phyloP scores from a whole-genome alignment of 1,284 basidiomycete genomes.

The Phellinidium pouzarii region DNA sequence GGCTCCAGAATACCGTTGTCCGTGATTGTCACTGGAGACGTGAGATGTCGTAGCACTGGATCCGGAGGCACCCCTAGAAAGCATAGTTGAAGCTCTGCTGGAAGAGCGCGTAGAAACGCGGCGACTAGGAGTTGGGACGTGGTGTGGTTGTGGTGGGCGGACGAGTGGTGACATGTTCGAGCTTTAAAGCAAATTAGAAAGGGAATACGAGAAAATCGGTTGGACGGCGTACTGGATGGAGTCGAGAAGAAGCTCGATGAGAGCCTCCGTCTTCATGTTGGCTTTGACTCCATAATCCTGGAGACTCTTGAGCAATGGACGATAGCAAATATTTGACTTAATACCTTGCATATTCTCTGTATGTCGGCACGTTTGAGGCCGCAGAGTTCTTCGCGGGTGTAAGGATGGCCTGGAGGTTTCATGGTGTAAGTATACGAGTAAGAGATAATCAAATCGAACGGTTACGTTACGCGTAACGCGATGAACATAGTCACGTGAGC shows the following conservation, averaged over 20 bases:
- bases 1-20: background rate
- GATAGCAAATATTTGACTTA: conserved; percentile 6
- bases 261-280: conserved; percentile 68
- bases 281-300: conserved; percentile 73
- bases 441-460: background rate
- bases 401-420: conserved; percentile 11
- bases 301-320: conserved; percentile 21
- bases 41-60: conserved; percentile 11
- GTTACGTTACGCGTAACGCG: background rate
- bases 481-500: background rate
- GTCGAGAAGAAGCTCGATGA: conserved; percentile 67
- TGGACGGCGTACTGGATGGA: conserved; percentile 37
- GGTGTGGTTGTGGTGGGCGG: conserved; percentile 7
- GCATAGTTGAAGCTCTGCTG: conserved; percentile 11
- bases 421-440: background rate
- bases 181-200: background rate
- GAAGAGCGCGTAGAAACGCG: conserved; percentile 17
- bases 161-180: conserved; percentile 19
- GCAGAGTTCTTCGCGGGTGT: conserved; percentile 16
- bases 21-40: background rate
- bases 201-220: conserved; percentile 6
- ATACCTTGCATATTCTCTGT: conserved; percentile 73
- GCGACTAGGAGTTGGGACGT: conserved; percentile 1
- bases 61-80: conserved; percentile 15
- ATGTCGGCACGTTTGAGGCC: conserved; percentile 61